Evolutionary conservation across 2,329 filamentous ascomycete species (phyloP).

Genomic region (Clonostachys rhizophaga): DNA sequence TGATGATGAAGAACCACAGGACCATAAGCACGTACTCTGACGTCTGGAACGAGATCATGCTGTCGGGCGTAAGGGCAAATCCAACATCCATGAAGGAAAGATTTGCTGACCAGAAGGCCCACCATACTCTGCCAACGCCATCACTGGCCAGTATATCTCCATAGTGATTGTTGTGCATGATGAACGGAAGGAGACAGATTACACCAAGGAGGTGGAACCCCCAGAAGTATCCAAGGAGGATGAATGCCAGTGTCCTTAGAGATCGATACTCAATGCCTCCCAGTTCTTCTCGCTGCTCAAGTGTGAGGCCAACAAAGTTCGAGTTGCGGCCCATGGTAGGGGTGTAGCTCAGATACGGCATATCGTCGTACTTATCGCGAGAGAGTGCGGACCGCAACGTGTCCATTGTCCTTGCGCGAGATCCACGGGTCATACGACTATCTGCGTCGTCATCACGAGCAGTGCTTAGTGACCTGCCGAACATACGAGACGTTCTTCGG

Average conservation of each 20-base stretch:
- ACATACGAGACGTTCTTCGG: background rate
- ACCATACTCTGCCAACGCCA: constrained; percentile 72
- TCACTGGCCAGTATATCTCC: constrained; percentile 56
- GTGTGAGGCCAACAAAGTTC: constrained; percentile 79
- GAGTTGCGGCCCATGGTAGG: constrained; percentile 93
- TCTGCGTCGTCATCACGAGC: background rate
- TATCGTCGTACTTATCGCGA: constrained; percentile 45
- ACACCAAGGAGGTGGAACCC: constrained; percentile 77
- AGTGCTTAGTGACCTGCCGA: too few species aligned
- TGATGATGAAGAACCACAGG: constrained; percentile 82
- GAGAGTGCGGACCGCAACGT: constrained; percentile 54
- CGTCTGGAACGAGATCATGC: constrained; percentile 83
- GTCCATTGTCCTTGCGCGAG: constrained; percentile 45
- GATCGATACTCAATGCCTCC: constrained; percentile 96
- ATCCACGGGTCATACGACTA: constrained; percentile 6
- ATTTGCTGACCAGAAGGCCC: constrained; percentile 83
- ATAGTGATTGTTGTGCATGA: constrained; percentile 59
- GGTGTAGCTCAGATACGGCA: constrained; percentile 92
- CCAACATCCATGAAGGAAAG: constrained; percentile 95
- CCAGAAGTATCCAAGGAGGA: constrained; percentile 77
- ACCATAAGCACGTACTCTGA: constrained; percentile 73
- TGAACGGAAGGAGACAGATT: constrained; percentile 75
- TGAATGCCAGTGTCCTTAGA: constrained; percentile 75
- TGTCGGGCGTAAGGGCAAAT: constrained; percentile 86
- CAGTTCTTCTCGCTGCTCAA: constrained; percentile 90